Conservation (phyloP, 306 rosid species). For the Lithocarpus polystachyus region DNA sequence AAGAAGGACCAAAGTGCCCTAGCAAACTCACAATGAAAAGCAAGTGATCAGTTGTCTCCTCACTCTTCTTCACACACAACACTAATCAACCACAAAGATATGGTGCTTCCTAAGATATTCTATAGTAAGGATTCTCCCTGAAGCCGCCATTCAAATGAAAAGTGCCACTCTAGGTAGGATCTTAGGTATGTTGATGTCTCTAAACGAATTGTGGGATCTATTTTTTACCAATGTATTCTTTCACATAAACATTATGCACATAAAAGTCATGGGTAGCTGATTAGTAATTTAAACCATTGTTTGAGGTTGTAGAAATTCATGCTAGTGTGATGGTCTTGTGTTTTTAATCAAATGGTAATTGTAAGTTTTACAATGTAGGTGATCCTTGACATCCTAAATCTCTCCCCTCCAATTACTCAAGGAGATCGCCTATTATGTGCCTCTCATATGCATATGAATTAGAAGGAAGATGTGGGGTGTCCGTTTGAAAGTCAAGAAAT, state of each 20-base stretch:
- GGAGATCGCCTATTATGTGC: not conserved
- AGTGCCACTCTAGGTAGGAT: too few species aligned
- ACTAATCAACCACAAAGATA: too few species aligned
- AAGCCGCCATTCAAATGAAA: too few species aligned
- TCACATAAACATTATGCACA: not conserved
- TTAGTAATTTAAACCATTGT: not conserved
- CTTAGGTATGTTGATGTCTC: not conserved
- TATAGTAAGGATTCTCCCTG: too few species aligned
- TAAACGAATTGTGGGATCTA: not conserved
- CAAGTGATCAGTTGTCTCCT: too few species aligned
- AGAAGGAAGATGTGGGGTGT: not conserved
- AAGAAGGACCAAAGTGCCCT: too few species aligned
- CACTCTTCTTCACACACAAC: too few species aligned
- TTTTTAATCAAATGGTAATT: not conserved
- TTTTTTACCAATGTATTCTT: not conserved
- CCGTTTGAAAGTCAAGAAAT: not conserved
- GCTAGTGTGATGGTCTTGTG: not conserved
- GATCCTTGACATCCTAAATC: not conserved
- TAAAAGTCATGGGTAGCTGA: not conserved
- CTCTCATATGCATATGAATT: constrained; percentile 7
- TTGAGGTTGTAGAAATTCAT: not conserved
- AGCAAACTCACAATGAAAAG: too few species aligned
- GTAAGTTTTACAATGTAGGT: not conserved
- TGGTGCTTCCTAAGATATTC: too few species aligned
- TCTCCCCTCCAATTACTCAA: not conserved